phyloP scores from a whole-genome alignment of 352 stramenopile species.

The Globisporangium nodosum region DNA sequence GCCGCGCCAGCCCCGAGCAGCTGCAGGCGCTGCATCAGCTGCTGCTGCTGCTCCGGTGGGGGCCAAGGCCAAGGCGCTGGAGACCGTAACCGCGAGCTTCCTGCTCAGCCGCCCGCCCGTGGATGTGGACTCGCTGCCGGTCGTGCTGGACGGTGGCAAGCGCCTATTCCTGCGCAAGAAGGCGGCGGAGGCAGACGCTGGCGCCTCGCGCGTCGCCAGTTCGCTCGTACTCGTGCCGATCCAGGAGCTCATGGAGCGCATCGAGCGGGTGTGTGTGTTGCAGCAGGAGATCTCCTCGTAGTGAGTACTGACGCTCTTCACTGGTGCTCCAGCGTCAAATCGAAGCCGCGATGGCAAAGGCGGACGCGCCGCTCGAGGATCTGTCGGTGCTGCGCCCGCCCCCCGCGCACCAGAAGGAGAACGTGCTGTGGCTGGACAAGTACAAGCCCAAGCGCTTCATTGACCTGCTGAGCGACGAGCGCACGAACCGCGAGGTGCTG shows the following conservation, averaged over 20 bases:
- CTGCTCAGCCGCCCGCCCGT: conserved; percentile 56
- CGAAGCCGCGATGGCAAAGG: conserved; percentile 39
- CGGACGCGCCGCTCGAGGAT: conserved; percentile 6
- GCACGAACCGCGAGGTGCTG: conserved; percentile 96
- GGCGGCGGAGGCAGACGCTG: conserved; percentile 10
- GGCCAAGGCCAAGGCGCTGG: conserved; percentile 14
- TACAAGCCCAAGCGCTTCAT: conserved; percentile 93
- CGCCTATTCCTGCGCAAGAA: conserved; percentile 70
- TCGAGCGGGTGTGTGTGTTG: conserved; percentile 35
- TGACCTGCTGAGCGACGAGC: conserved; percentile 95
- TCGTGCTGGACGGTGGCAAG: conserved; percentile 46
- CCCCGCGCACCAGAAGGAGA: conserved; percentile 10
- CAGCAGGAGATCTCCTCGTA: neutral
- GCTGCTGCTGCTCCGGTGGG: neutral
- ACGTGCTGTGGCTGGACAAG: conserved; percentile 94
- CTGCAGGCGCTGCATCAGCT: neutral
- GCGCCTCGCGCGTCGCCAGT: conserved; percentile 6
- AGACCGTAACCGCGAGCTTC: conserved; percentile 32
- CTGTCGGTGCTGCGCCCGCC: neutral
- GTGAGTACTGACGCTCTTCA: neutral
- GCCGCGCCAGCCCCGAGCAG: conserved; percentile 20
- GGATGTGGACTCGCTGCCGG: conserved; percentile 52
- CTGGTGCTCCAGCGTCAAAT: conserved; percentile 50
- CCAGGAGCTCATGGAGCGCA: conserved; percentile 42
- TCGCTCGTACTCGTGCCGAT: conserved; percentile 43